Conservation (phyloP, 345 rosid species). For the Ricinus communis region DNA sequence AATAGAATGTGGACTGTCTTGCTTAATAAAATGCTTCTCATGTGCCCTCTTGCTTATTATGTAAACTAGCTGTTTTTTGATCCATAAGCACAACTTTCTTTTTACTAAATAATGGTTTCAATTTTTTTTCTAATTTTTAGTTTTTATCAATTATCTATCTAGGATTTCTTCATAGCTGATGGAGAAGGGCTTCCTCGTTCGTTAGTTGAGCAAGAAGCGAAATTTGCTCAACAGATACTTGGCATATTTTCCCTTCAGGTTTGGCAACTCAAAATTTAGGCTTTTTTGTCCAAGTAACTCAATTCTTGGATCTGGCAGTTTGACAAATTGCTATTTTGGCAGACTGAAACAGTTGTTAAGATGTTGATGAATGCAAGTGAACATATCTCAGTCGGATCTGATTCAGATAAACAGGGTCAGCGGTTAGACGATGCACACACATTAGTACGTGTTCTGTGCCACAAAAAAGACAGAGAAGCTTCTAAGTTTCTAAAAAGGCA, state of each 20-base stretch:
- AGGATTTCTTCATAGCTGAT: slow-evolving; percentile 93
- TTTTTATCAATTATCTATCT: slow-evolving; percentile 16
- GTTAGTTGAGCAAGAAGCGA: slow-evolving; percentile 83
- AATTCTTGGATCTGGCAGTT: slow-evolving; percentile 4
- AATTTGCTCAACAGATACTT: slow-evolving; percentile 66
- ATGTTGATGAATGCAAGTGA: slow-evolving; percentile 90
- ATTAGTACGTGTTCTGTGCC: slow-evolving; percentile 85
- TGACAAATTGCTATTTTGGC: slow-evolving; percentile 32
- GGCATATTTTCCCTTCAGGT: slow-evolving; percentile 78
- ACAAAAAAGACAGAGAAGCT: slow-evolving; percentile 86
- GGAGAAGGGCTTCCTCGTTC: slow-evolving; percentile 95
- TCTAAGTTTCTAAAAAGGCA: slow-evolving; percentile 80
- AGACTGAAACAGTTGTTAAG: slow-evolving; percentile 71
- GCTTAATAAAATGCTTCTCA: neutral
- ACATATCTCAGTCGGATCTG: slow-evolving; percentile 60
- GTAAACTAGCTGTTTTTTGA: neutral
- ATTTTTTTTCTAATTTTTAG: no score
- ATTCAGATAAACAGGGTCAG: slow-evolving; percentile 43
- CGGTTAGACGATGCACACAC: slow-evolving; percentile 68
- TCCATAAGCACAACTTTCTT: neutral
- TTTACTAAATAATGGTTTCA: neutral
- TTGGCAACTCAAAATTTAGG: slow-evolving; percentile 6
- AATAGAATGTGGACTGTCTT: neutral
- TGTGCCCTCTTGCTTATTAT: slow-evolving; percentile 8
- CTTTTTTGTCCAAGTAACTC: neutral